Evolutionary conservation across 441 rosid genomes (phyloP).

Genomic region (Populus tomentosa): DNA sequence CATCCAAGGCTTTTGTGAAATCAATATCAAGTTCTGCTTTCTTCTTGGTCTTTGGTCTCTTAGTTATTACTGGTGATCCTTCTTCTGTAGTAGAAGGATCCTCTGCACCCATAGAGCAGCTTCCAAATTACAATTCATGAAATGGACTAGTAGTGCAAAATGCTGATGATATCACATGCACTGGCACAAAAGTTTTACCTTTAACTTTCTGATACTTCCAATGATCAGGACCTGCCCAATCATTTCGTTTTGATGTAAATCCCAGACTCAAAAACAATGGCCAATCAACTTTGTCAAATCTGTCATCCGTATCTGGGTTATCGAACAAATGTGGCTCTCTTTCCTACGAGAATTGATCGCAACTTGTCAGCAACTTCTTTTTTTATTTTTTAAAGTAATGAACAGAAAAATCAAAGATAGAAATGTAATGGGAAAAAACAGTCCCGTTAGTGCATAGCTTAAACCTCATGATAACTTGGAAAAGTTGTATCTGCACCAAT

Average conservation of each 20-base stretch:
- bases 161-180: background rate
- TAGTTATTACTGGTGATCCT: conserved; percentile 37
- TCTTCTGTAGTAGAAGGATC: conserved; percentile 42
- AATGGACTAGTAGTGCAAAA: conserved; percentile 16
- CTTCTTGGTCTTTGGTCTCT: conserved; percentile 58
- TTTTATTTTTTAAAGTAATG: conserved; percentile 11
- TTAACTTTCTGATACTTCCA: conserved; percentile 80
- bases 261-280: conserved; percentile 66
- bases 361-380: conserved; percentile 4
- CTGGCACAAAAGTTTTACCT: conserved; percentile 34
- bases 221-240: conserved; percentile 99
- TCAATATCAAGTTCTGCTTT: conserved; percentile 62
- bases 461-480: conserved; percentile 60
- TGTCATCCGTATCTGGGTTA: conserved; percentile 42
- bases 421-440: conserved; percentile 12
- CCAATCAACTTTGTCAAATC: conserved; percentile 53
- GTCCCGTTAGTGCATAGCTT: background rate
- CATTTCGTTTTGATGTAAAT: conserved; percentile 62
- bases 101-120: conserved; percentile 36
- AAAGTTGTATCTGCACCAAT: conserved; percentile 42
- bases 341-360: conserved; percentile 39
- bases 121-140: conserved; percentile 9
- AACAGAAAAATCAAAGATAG: background rate
- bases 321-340: conserved; percentile 37
- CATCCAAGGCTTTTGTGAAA: conserved; percentile 66